phyloP scores from a whole-genome alignment of 768 basidiomycete species.

The Russula vinacea region DNA sequence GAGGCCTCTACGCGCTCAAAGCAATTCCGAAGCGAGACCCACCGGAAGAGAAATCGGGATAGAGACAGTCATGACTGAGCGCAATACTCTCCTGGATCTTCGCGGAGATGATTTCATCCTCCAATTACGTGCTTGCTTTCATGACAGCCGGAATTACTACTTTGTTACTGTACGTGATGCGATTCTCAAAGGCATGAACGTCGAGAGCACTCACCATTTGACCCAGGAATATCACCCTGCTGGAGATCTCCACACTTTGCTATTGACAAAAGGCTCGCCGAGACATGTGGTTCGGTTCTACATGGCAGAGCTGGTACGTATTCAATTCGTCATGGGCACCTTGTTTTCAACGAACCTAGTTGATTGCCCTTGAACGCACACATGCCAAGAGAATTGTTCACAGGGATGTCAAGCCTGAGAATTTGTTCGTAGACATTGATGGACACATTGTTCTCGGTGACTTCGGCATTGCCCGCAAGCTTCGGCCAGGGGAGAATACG shows the following conservation, averaged over 20 bases:
- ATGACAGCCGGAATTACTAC: constrained; percentile 24
- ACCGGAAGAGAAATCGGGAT: constrained; percentile 2
- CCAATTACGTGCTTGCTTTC: constrained; percentile 23
- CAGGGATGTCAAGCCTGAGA: constrained; percentile 25
- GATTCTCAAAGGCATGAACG: no score
- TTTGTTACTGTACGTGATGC: constrained; percentile 14
- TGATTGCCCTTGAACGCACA: constrained; percentile 19
- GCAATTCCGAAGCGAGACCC: constrained; percentile 20
- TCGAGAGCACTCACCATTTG: neutral
- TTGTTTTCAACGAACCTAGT: neutral
- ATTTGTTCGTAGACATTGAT: constrained; percentile 23
- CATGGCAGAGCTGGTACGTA: constrained; percentile 25
- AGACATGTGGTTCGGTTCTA: constrained; percentile 21
- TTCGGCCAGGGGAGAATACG: constrained; percentile 11
- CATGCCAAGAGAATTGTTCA: constrained; percentile 24
- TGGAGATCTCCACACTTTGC: constrained; percentile 22
- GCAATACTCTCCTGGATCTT: constrained; percentile 23
- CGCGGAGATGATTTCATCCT: constrained; percentile 26
- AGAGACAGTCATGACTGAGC: constrained; percentile 16
- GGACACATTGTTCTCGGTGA: constrained; percentile 27
- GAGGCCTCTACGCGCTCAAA: constrained; percentile 25
- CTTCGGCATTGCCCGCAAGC: constrained; percentile 20
- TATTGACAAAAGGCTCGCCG: constrained; percentile 16
- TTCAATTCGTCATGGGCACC: neutral
- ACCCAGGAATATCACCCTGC: constrained; percentile 25